Evolutionary conservation across 1,139 yeast species (phyloP), one percentile per base, ranked within the genome.

Genomic region (Pichia cactophila): DNA sequence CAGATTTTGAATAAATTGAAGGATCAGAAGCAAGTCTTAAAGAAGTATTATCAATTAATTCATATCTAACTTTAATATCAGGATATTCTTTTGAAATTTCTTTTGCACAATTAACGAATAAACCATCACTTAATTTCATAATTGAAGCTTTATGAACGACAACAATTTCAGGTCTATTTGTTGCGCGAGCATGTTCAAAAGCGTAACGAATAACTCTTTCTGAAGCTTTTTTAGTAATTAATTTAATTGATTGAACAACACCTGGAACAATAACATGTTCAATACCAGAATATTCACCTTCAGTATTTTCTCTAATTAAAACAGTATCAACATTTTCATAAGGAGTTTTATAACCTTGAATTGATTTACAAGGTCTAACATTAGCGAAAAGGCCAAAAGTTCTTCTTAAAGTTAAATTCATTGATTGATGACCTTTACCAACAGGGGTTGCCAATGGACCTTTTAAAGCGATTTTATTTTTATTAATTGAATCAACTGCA

Each of bases 181-280:
- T 82, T 58, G 90, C 78, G 70, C 81, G 83, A 59, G 98, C 97
- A 71, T 90, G 88, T 76, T 92, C 97, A 67, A 87, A 92, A 53
- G 96, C 98, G 70, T 88, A 92, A 75, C 94, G 84, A 67, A 92
- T 86, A 58, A 89, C 97, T 71, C 94, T 88, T 74, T 88, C 96
- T 51, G 96, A 87, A 52, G 97, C 97, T 54, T 86, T 90, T 68
- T 84, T 86, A 66, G 98, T 92, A 75, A 92, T 92, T 71, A 92
- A 81, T 76, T 92, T 92, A 74, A 92, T 92, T 56, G 96, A 87
- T 75, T 92, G 97, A 51, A 92, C 97, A 50, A 92, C 97, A 65
- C 98, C 98, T 57, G 97, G 97, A 52, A 89, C 95, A 57, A 92
- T 90, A 58, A 90, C 86, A 76, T 92, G 98, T 77, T 92, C 98